Conservation (phyloP, 805 yeast genomes). For the Kodamaea jinghongensis region DNA sequence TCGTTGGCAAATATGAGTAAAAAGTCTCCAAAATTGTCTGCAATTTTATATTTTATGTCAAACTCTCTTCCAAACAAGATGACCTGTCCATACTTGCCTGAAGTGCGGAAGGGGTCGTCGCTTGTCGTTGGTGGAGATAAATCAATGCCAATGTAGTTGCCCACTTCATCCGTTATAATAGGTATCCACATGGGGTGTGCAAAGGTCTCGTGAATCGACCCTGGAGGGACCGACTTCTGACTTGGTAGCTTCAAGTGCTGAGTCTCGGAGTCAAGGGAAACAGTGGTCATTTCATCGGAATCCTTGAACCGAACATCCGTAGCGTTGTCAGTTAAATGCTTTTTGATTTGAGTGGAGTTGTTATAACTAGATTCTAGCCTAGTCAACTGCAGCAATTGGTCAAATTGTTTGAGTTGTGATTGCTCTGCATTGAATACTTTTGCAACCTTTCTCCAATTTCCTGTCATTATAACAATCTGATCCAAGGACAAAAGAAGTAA, state of each 20-base stretch:
- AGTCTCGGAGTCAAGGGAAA: not conserved
- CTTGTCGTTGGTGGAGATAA: constrained; percentile 57
- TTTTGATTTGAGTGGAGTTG: constrained; percentile 11
- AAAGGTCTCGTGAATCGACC: constrained; percentile 67
- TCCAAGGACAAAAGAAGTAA: constrained; percentile 77
- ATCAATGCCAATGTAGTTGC: constrained; percentile 91
- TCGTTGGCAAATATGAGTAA: constrained; percentile 80
- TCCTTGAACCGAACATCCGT: constrained; percentile 3
- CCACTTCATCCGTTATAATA: constrained; percentile 79
- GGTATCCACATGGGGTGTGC: constrained; percentile 96
- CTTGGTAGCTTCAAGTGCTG: constrained; percentile 32
- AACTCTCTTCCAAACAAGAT: constrained; percentile 92
- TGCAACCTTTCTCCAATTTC: constrained; percentile 79
- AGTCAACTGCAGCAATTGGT: constrained; percentile 19
- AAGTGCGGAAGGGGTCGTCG: constrained; percentile 1
- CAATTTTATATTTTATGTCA: constrained; percentile 83
- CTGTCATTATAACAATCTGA: constrained; percentile 74
- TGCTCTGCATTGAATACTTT: constrained; percentile 31
- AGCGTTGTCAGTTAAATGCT: constrained; percentile 13
- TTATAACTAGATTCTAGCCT: constrained; percentile 21
- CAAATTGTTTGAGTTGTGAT: constrained; percentile 19
- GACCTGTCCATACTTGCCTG: constrained; percentile 75
- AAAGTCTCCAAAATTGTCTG: constrained; percentile 88
- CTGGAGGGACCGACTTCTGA: constrained; percentile 72
- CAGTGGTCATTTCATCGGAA: constrained; percentile 10